Evolutionary conservation across 1,284 basidiomycete species (phyloP).

Genomic region (Fomitopsis schrenkii): DNA sequence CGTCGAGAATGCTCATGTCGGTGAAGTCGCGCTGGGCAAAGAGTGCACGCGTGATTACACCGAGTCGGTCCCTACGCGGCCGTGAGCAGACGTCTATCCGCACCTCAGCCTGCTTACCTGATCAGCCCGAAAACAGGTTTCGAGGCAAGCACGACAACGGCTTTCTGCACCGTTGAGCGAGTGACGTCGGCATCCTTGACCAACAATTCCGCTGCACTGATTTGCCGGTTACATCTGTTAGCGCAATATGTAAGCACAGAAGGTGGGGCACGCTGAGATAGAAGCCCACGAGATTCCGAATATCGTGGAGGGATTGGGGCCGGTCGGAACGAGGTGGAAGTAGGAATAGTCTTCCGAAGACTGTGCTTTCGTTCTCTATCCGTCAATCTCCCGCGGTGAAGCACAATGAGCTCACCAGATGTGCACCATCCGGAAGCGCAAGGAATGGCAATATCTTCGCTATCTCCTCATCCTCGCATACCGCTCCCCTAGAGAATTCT

Average conservation of each 20-base stretch:
- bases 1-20: slow-evolving; percentile 78
- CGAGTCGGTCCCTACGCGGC: slow-evolving; percentile 74
- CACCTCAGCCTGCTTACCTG: slow-evolving; percentile 40
- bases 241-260: slow-evolving; percentile 4
- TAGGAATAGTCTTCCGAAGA: slow-evolving; percentile 96
- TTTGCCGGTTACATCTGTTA: slow-evolving; percentile 90
- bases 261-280: not conserved
- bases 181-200: slow-evolving; percentile 87
- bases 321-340: slow-evolving; percentile 80
- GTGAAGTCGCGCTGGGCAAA: slow-evolving; percentile 90
- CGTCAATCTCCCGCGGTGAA: not conserved
- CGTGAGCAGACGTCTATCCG: not conserved
- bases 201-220: slow-evolving; percentile 78
- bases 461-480: slow-evolving; percentile 81
- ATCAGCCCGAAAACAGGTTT: slow-evolving; percentile 89
- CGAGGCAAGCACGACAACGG: slow-evolving; percentile 90
- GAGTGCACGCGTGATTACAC: slow-evolving; percentile 90
- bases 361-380: slow-evolving; percentile 33
- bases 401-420: slow-evolving; percentile 55
- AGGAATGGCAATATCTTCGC: slow-evolving; percentile 88
- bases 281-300: slow-evolving; percentile 86
- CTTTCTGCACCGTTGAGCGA: slow-evolving; percentile 95
- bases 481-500: slow-evolving; percentile 70
- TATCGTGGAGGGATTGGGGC: slow-evolving; percentile 72
- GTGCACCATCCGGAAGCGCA: slow-evolving; percentile 96